Base-by-base conservation (phyloP, 305 asterid genomes). In the Nicotiana rustica region DNA sequence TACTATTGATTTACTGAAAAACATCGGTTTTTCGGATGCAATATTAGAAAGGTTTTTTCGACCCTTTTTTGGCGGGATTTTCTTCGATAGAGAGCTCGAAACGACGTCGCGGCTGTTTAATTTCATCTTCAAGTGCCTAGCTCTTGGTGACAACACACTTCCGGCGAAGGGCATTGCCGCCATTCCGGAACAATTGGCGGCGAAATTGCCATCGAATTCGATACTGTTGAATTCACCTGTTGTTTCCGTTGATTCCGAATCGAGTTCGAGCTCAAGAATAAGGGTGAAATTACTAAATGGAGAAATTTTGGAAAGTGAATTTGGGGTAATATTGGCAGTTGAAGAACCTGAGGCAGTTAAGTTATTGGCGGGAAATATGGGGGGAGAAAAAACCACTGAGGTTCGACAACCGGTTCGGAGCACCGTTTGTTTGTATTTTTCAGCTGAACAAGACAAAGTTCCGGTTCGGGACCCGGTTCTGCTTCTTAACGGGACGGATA, bases 11-110 rank as follows among this genome's bases (percentile, higher is more conserved):
- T 81, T 94, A 73, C 55, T 94, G 89, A 90, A 90, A 84, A 47
- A 83, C n/a, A 87, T 82, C 10, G 98, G 98, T 3, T 96, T 94
- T 64, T 92, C 98, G 33, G 97, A 92, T 33, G 79, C 92, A 21
- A 85, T 94, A 13, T 14, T 96, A 87, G 97, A 96, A 36, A 83
- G 98, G 31, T 96, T 96, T 83, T 94, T 94, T 84, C 90, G 97
- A 6, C 98, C 98, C 0, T 94, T 96, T 86, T 96, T 94, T 8
- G 99, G 99, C 15, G 98, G 99, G 10, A 88, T 94, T 67, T 96
- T 96, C 86, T 96, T 93, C 85, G 98, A 96, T 52, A 86, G 88
- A 80, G 93, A 94, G 85, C 95, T 96, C 4, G 91, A 92, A 81
- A 96, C 99, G 31, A 94, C 98, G 41, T 94, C 98, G 15, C 87